These are phyloP conservation scores for Saccharomycopsis synnaedendra DNA, from an alignment of 805 yeast species.

Conservation along the genomic window DNA sequence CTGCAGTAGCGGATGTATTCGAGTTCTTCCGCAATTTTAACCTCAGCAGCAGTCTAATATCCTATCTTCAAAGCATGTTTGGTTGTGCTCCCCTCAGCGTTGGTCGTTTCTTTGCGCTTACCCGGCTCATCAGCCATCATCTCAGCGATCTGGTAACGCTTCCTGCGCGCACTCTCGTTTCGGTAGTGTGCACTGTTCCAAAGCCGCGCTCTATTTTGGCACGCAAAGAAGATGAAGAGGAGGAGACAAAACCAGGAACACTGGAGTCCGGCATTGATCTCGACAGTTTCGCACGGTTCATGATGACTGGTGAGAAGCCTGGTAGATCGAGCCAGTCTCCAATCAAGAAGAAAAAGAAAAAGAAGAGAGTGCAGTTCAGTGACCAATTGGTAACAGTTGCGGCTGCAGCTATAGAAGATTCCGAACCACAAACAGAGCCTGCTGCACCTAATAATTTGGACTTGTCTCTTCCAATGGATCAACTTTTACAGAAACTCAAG, in stretches of 20 bases:
- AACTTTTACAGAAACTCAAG: conserved; percentile 39
- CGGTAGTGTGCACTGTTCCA: conserved; percentile 54
- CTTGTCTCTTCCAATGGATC: conserved; percentile 67
- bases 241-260: conserved; percentile 18
- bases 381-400: conserved; percentile 45
- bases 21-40: conserved; percentile 69
- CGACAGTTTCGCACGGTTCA: conserved; percentile 75
- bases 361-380: conserved; percentile 61
- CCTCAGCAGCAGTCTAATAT: conserved; percentile 38
- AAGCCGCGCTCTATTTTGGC: conserved; percentile 70
- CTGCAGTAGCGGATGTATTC: conserved; percentile 69
- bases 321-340: conserved; percentile 21
- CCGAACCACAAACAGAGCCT: not conserved
- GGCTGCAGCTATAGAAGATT: conserved; percentile 7
- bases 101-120: conserved; percentile 82
- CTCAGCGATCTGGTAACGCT: conserved; percentile 26
- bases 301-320: conserved; percentile 73
- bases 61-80: conserved; percentile 40
- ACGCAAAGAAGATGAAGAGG: conserved; percentile 41
- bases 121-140: conserved; percentile 70
- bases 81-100: conserved; percentile 51
- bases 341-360: conserved; percentile 26
- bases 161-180: conserved; percentile 45
- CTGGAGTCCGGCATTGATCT: conserved; percentile 45
- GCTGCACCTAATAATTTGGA: conserved; percentile 29